Base-by-base conservation (phyloP, 148 eudicot genomes). In the Drosera capensis region DNA sequence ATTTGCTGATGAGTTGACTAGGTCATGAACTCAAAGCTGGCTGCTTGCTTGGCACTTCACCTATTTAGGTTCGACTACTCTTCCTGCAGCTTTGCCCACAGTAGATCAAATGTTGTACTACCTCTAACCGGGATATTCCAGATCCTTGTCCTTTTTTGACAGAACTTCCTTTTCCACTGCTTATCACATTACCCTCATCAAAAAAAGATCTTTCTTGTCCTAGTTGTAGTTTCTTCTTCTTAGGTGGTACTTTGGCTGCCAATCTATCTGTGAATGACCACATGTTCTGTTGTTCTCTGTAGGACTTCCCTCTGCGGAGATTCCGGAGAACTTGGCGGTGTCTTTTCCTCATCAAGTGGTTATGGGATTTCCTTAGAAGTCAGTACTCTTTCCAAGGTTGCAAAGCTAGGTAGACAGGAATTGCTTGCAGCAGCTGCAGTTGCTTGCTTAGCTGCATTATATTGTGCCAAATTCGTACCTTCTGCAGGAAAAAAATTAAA, bases 241-340 rank as follows among this genome's bases (percentile, higher is more conserved):
- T 34, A 4, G n/a, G 11, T 9, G 6, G 9, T 9, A 4, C 13
- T 34, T 34, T 4, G 5, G 11, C 45, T 38, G 34, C 30, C 28
- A 16, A 31, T n/a, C 30, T 14, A 31, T 15, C 44, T 49, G 43
- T 40, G 3, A 36, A 2, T 61, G 26, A 35, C 20, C 15, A 15
- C 54, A 45, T 14, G 47, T 46, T 54, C 34, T 21, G 22, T 44
- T 68, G 15, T 43, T 56, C 36, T 57, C 51, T 57, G 35, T 45
- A 83, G 96, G 86, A 57, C 21, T 77, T 88, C 66, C 73, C 94
- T 29, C 20, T 72, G 54, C 49, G 43, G 51, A 77, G 52, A 44
- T 83, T 83, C 51, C 62, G 68, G 68, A 31, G 42, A 30, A 64
- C 75, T 37, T 77, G 81, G 51, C 50, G 67, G 41, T 41, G 64